These are phyloP conservation scores for Trametes pubescens DNA, from an alignment of 1,284 basidiomycete species.

Conservation along the genomic window DNA sequence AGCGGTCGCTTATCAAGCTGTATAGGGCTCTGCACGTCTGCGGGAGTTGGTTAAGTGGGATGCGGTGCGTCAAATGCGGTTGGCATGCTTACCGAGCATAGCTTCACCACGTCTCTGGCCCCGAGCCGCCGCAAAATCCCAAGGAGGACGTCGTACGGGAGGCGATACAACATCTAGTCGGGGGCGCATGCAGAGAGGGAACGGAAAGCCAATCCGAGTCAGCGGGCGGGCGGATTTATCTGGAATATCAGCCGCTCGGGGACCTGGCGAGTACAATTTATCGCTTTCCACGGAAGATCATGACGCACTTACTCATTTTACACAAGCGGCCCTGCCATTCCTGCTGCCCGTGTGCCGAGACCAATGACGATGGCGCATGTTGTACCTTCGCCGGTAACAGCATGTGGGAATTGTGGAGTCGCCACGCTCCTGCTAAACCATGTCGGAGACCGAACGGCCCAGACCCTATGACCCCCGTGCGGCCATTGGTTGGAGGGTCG, in stretches of 20 bases:
- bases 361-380: slow-evolving; percentile 27
- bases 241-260: slow-evolving; percentile 28
- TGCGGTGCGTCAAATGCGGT: neutral
- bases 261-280: slow-evolving; percentile 6
- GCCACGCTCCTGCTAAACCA: slow-evolving; percentile 23
- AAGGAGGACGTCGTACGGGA: slow-evolving; percentile 31
- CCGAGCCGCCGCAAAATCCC: slow-evolving; percentile 21
- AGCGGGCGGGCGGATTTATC: slow-evolving; percentile 24
- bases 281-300: slow-evolving; percentile 18
- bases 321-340: slow-evolving; percentile 13
- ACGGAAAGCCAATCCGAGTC: slow-evolving; percentile 19
- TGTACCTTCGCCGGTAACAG: slow-evolving; percentile 18
- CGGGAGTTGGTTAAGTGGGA: neutral
- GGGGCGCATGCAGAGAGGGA: slow-evolving; percentile 8
- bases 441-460: slow-evolving; percentile 20
- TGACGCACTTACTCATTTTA: slow-evolving; percentile 20
- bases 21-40: slow-evolving; percentile 29
- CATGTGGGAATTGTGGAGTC: slow-evolving; percentile 34
- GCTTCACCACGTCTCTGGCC: slow-evolving; percentile 24
- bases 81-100: slow-evolving; percentile 27
- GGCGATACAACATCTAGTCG: slow-evolving; percentile 20
- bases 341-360: slow-evolving; percentile 26
- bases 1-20: slow-evolving; percentile 25
- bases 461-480: slow-evolving; percentile 14
- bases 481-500: neutral